Evolutionary conservation across 495 filamentous ascomycete genomes (phyloP), one percentile per base, ranked within the genome.

Genomic region (Lophiostoma macrostomum): DNA sequence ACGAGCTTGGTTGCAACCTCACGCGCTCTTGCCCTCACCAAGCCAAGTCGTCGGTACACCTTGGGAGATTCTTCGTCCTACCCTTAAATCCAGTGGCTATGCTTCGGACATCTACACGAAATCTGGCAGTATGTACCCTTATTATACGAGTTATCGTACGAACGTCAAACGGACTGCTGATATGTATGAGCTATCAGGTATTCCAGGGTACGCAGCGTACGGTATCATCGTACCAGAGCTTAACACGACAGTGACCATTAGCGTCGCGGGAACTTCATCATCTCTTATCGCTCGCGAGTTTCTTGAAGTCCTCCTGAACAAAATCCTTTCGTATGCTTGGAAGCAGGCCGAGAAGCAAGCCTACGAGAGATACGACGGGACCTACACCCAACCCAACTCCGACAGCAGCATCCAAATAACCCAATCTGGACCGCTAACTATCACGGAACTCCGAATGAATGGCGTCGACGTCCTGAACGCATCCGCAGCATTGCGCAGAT

Each of bases 1-100:
- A 3, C 50, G 50, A 11, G 11, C 11, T 3, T 54, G 40, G 50
- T n/a, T 54, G 5, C 36, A 54, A 41, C 50, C 50, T 3, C 18
- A 10, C 31, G 11, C 50, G 5, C n/a, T 46, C 1, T 23, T 38
- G 4, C 31, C 50, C 10, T 45, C 40, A 2, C 20, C 46, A 6
- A 31, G 46, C n/a, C 50, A 54, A 30, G n/a, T 42, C 5, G 50
- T 54, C 16, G 50, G 50, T 8, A 31, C 50, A 10, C 50, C 50
- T 18, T 54, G 41, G 50, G 50, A 54, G 31, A 54, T 54, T 13
- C 31, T 45, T 31, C 39, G 50, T 10, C 50, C 50, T 1, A 29
- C 40, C 16, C 25, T n/a, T 5, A 23, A 35, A 2, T 14, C 25
- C 32, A 14, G 32, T 2, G 20, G 14, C 19, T 37, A 19, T 18